Conservation (phyloP, 139 green algal species). For the Chlamydomonas asymmetrica region DNA sequence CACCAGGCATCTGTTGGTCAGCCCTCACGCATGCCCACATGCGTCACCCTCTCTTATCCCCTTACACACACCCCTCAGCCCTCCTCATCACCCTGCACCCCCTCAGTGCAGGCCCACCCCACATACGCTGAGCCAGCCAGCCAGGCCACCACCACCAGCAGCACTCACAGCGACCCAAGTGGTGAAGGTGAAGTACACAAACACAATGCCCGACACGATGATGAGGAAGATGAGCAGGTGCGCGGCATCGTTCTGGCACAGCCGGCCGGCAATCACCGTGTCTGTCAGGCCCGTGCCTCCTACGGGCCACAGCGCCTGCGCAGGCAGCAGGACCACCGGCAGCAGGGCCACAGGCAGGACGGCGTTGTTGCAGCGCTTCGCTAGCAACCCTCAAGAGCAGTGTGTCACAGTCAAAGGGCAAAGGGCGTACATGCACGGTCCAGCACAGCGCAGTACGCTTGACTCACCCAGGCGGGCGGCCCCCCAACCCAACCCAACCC, state of each 20-base stretch:
- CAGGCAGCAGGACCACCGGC: not conserved
- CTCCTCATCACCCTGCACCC: too few relatives aligned
- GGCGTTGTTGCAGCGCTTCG: too few relatives aligned
- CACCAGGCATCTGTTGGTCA: not conserved
- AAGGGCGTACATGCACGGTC: too few relatives aligned
- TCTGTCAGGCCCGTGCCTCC: not conserved
- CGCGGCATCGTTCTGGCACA: not conserved
- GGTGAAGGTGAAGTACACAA: conserved; percentile 24
- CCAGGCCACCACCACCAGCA: too few relatives aligned
- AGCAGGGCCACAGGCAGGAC: too few relatives aligned
- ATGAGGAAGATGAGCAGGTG: conserved; percentile 21
- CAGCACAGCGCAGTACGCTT: too few relatives aligned
- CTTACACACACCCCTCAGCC: not conserved
- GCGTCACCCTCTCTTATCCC: not conserved
- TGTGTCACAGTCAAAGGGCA: too few relatives aligned
- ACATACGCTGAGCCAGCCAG: too few relatives aligned
- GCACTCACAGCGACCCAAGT: conserved; percentile 19
- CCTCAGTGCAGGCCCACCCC: too few relatives aligned
- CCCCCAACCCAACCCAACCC: too few relatives aligned
- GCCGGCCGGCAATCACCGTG: not conserved
- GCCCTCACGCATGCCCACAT: not conserved
- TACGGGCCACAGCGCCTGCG: not conserved
- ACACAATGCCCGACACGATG: conserved; percentile 6
- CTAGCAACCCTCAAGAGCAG: too few relatives aligned
- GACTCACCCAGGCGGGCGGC: too few relatives aligned